Conservation (phyloP, 2,329 filamentous ascomycete genomes). For the Pseudogymnoascus sp. region DNA sequence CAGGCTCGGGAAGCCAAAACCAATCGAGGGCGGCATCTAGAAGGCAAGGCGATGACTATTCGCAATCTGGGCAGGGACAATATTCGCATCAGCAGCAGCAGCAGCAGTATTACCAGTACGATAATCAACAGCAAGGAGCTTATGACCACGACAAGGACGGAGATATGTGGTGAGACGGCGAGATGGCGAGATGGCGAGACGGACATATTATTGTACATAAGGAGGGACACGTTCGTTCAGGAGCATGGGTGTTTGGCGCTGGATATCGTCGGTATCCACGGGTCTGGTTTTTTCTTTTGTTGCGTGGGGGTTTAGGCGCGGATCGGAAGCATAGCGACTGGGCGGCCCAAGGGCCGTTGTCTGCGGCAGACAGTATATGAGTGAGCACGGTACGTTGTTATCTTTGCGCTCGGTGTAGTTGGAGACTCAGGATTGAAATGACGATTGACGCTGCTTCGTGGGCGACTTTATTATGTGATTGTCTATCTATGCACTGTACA, state of each 20-base stretch:
- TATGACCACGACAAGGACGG: constrained; percentile 3
- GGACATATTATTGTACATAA: constrained; percentile 5
- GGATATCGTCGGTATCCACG: background rate
- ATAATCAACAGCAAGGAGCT: constrained; percentile 5
- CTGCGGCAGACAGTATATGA: background rate
- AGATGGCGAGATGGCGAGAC: background rate
- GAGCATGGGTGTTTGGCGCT: constrained; percentile 8
- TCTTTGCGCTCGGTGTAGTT: background rate
- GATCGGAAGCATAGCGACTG: constrained; percentile 7
- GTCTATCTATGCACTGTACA: background rate
- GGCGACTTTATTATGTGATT: background rate
- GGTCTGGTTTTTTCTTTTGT: constrained; percentile 4
- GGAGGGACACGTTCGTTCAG: constrained; percentile 1
- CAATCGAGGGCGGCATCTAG: constrained; percentile 9
- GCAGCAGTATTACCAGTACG: constrained; percentile 9
- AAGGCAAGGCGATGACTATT: constrained; percentile 15
- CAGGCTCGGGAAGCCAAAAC: constrained; percentile 16
- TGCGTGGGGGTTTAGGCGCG: background rate
- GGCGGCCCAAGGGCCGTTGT: background rate
- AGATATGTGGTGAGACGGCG: background rate
- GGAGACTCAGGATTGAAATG: background rate
- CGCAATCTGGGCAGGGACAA: constrained; percentile 14
- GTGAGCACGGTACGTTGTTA: constrained; percentile 6
- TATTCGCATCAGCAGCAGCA: constrained; percentile 18
- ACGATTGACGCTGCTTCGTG: background rate